Conservation (phyloP, 2,329 filamentous ascomycete species). For the Mollisia scopiformis region DNA sequence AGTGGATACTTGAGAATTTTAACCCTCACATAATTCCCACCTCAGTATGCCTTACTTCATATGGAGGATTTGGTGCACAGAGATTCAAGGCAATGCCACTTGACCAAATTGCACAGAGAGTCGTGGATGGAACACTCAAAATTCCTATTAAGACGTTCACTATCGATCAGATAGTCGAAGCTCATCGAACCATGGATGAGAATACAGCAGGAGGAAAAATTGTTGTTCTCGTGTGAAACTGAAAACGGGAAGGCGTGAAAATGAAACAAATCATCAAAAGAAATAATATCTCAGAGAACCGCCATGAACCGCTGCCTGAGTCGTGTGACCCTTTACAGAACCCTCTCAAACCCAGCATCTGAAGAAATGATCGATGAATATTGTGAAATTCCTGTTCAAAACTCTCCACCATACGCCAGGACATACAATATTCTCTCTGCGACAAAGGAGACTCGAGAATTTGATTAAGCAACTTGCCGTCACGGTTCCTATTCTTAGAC, state of each 20-base stretch:
- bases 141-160: constrained; percentile 44
- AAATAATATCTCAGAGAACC: neutral
- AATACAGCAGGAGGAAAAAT: constrained; percentile 47
- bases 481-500: neutral
- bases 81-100: constrained; percentile 45
- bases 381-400: too few relatives aligned
- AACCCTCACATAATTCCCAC: constrained; percentile 45
- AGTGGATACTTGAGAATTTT: constrained; percentile 41
- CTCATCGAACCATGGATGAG: constrained; percentile 47
- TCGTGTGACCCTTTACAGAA: too few relatives aligned
- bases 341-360: too few relatives aligned
- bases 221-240: constrained; percentile 37
- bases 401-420: too few relatives aligned
- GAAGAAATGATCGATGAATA: too few relatives aligned
- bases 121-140: constrained; percentile 42
- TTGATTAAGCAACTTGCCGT: neutral
- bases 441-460: neutral
- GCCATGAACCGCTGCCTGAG: too few relatives aligned
- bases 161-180: constrained; percentile 47
- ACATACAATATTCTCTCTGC: neutral
- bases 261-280: neutral
- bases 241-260: neutral
- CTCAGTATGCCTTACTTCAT: constrained; percentile 43
- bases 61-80: constrained; percentile 40
- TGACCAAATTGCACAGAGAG: constrained; percentile 40